Percentiles rank a stretch among this genome's conserved stretches.
Evolutionary conservation across 2,329 filamentous ascomycete genomes (phyloP).

Genomic region (Aspergillus ibericus): DNA sequence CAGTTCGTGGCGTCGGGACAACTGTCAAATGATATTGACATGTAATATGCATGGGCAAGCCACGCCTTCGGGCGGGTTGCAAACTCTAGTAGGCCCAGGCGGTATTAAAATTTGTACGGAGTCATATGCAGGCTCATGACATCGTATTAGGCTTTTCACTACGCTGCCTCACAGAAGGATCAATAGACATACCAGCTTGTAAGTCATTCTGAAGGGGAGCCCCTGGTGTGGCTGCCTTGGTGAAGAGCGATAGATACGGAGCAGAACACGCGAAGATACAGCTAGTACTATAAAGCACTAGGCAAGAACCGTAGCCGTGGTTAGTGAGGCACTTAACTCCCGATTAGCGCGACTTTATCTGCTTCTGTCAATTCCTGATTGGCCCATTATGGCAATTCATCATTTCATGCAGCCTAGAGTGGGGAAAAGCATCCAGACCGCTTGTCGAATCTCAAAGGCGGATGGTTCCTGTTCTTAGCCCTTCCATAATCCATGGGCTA

Average conservation of each 20-base stretch:
- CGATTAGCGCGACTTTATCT: slow-evolving; percentile 15
- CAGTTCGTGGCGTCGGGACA: slow-evolving; percentile 1
- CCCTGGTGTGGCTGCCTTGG: not conserved
- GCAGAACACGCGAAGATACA: not conserved
- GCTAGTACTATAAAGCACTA: not conserved
- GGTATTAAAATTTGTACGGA: not conserved
- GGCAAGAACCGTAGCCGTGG: not conserved
- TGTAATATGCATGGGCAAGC: slow-evolving; percentile 7
- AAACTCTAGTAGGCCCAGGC: not conserved
- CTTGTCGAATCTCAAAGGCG: slow-evolving; percentile 6
- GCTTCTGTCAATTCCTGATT: not conserved
- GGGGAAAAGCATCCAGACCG: slow-evolving; percentile 10
- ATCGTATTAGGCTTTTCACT: not conserved
- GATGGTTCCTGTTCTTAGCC: slow-evolving; percentile 1
- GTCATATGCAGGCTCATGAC: not conserved
- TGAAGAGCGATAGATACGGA: not conserved
- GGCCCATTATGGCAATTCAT: not conserved
- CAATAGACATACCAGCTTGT: not conserved
- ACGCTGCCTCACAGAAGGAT: not conserved
- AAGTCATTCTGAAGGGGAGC: not conserved
- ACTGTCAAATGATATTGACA: slow-evolving; percentile 9
- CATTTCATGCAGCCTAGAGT: slow-evolving; percentile 5
- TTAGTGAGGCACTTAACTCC: not conserved
- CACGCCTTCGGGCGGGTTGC: not conserved
- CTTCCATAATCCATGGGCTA: not conserved